phyloP scores from a whole-genome alignment of 495 filamentous ascomycete genomes.

The Pyronema omphalodes region DNA sequence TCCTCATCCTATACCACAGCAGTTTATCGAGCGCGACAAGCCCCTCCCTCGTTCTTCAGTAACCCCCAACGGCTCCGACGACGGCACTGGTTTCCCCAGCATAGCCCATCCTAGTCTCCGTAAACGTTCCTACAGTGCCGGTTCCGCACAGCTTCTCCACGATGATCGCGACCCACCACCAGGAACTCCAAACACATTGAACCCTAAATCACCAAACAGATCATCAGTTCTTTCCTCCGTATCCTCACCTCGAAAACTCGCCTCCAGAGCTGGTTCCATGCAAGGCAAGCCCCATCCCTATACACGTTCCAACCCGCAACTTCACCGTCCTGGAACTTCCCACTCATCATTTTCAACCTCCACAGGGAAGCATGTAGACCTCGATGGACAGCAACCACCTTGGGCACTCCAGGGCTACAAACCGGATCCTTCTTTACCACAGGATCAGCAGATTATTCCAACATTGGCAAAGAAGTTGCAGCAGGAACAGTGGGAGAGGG shows the following conservation, averaged over 20 bases:
- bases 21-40: conserved; percentile 52
- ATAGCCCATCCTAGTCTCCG: conserved; percentile 32
- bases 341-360: conserved; percentile 36
- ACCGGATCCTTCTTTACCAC: conserved; percentile 82
- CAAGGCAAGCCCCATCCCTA: conserved; percentile 27
- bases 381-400: conserved; percentile 74
- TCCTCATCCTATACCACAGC: conserved; percentile 51
- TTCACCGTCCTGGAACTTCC: conserved; percentile 32
- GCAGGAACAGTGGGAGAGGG: conserved; percentile 87
- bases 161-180: conserved; percentile 30
- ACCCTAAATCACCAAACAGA: conserved; percentile 28
- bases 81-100: conserved; percentile 34
- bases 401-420: conserved; percentile 93
- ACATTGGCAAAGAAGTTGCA: conserved; percentile 81
- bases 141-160: conserved; percentile 37
- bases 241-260: conserved; percentile 8
- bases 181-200: conserved; percentile 18
- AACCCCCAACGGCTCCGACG: conserved; percentile 37
- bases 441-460: conserved; percentile 85
- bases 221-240: conserved; percentile 16
- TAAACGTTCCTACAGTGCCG: conserved; percentile 57
- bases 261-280: conserved; percentile 24
- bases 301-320: conserved; percentile 25
- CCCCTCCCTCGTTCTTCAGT: conserved; percentile 39
- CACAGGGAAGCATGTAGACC: conserved; percentile 38